Conservation (phyloP, 441 rosid genomes). For the Populus hybrid region DNA sequence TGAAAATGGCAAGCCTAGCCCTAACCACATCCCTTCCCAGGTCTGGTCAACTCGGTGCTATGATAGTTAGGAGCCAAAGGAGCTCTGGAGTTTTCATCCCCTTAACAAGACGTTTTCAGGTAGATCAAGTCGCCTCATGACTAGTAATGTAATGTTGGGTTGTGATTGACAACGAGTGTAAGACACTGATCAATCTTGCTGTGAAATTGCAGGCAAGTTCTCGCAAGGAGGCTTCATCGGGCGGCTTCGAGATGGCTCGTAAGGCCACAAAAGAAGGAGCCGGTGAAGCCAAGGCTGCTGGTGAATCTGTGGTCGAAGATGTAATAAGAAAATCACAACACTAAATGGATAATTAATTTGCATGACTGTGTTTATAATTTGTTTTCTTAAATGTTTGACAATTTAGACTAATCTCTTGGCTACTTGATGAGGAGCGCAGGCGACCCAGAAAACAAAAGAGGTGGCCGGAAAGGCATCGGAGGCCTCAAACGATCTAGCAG, state of each 20-base stretch:
- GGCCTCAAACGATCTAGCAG: slow-evolving; percentile 24
- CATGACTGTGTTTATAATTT: background rate
- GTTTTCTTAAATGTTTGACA: background rate
- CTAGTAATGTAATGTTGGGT: background rate
- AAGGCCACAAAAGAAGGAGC: slow-evolving; percentile 22
- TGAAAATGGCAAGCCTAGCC: slow-evolving; percentile 29
- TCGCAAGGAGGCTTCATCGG: slow-evolving; percentile 20
- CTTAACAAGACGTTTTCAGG: slow-evolving; percentile 29
- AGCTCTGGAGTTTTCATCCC: slow-evolving; percentile 23
- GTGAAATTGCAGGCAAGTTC: slow-evolving; percentile 24
- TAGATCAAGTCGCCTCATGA: background rate
- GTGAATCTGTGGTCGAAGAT: slow-evolving; percentile 26
- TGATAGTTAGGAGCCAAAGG: slow-evolving; percentile 14
- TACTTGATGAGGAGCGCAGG: slow-evolving; percentile 14
- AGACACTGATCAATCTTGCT: background rate
- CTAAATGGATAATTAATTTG: background rate
- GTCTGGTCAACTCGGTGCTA: slow-evolving; percentile 18
- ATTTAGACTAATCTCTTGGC: background rate
- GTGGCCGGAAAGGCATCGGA: slow-evolving; percentile 12
- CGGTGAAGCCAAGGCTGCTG: slow-evolving; percentile 8
- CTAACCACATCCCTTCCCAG: slow-evolving; percentile 16
- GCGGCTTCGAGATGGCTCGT: slow-evolving; percentile 15
- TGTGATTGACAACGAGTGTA: no score
- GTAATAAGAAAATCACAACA: slow-evolving; percentile 12
- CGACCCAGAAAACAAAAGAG: slow-evolving; percentile 28